Percentiles rank a stretch among this genome's conserved stretches.
Evolutionary conservation across 225 moss, liverwort and hornwort genomes (phyloP).

Genomic region (Pseudoscleropodium purum): DNA sequence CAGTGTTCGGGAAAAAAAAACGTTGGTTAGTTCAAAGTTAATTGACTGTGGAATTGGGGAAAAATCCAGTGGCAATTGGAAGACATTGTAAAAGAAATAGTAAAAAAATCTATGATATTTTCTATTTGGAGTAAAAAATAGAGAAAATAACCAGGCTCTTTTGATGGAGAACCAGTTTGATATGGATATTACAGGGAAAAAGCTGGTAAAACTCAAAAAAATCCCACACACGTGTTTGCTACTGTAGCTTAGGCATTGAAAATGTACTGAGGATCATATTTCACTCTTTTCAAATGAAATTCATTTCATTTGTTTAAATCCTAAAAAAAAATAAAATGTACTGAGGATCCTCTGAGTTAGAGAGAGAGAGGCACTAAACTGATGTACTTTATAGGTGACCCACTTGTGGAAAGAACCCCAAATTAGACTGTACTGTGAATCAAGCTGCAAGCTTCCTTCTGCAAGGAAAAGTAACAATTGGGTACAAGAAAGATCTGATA

Average conservation of each 20-base stretch:
- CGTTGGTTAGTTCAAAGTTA: not conserved
- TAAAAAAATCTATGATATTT: not conserved
- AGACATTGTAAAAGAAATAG: not conserved
- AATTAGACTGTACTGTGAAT: not conserved
- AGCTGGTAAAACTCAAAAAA: not conserved
- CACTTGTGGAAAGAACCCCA: not conserved
- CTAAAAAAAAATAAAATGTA: not conserved
- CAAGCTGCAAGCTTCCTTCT: not conserved
- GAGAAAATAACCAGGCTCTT: accelerated
- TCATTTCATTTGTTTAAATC: too few species aligned
- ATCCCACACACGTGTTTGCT: not conserved
- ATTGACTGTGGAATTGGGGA: not conserved
- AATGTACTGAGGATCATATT: not conserved
- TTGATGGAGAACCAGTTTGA: accelerated
- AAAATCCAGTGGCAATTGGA: not conserved
- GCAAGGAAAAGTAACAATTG: not conserved
- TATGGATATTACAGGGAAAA: not conserved
- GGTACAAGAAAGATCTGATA: not conserved
- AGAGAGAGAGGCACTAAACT: not conserved
- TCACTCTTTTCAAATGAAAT: too few species aligned
- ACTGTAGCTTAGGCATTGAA: not conserved
- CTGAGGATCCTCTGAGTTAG: not conserved
- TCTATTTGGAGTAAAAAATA: accelerated
- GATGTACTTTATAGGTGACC: not conserved
- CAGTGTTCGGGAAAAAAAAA: not conserved